phyloP scores from a whole-genome alignment of 257 asterid species.

The Lithospermum erythrorhizon region DNA sequence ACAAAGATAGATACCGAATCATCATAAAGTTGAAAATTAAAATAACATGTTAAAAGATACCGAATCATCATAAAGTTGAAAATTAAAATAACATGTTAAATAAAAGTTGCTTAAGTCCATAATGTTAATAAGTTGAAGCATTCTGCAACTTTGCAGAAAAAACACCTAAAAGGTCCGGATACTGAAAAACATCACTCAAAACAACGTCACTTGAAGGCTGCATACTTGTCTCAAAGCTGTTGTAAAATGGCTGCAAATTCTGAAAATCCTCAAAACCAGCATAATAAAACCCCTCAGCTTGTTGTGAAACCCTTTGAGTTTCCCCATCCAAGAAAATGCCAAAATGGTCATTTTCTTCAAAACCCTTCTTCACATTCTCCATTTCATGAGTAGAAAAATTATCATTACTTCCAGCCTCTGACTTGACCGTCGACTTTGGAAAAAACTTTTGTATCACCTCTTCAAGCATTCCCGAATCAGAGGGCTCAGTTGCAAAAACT shows the following conservation, averaged over 20 bases:
- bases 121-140: slow-evolving; percentile 11
- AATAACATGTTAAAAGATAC: too few species aligned
- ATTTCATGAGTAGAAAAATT: neutral
- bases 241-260: slow-evolving; percentile 12
- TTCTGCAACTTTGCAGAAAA: slow-evolving; percentile 26
- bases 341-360: slow-evolving; percentile 2
- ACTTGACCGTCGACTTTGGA: slow-evolving; percentile 24
- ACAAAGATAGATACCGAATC: too few species aligned
- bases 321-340: slow-evolving; percentile 11
- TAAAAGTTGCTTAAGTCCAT: too few species aligned
- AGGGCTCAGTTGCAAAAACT: slow-evolving; percentile 39
- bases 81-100: too few species aligned
- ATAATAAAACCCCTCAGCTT: slow-evolving; percentile 15
- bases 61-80: too few species aligned
- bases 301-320: slow-evolving; percentile 10
- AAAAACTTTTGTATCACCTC: slow-evolving; percentile 37
- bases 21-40: too few species aligned
- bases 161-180: slow-evolving; percentile 20
- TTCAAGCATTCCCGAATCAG: slow-evolving; percentile 34
- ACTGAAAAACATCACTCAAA: slow-evolving; percentile 15
- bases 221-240: slow-evolving; percentile 9
- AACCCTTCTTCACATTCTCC: slow-evolving; percentile 4
- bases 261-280: slow-evolving; percentile 11
- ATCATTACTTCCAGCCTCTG: slow-evolving; percentile 7
- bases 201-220: slow-evolving; percentile 14